Base-by-base conservation (phyloP, 805 yeast genomes). In the Saccharomycopsis fermentans region DNA sequence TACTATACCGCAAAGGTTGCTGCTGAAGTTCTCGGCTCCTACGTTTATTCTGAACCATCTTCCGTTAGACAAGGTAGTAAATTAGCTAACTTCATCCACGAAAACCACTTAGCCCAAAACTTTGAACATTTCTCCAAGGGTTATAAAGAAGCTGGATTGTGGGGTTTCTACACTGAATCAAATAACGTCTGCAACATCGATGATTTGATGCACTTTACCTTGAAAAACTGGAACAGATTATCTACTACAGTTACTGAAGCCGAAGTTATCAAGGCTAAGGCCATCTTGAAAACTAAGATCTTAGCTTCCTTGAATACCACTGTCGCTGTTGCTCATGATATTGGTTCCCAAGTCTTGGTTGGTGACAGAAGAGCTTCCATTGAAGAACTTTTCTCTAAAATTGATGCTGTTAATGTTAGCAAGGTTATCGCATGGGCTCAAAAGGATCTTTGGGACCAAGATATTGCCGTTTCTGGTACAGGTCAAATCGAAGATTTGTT, bases 141-240 rank as follows among this genome's bases (percentile, higher is more conserved):
- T 53, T 86, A 82, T 79, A 79, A 86, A 64, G 89, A 86, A 73
- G 76, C 86, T 59, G 94, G 94, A 70, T 79, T 87, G 71, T 87
- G 91, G 89, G 96, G 96, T 70, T 83, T 84, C 76, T 76, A 80
- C 71, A 77, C 88, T 62, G 82, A 80, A 69, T 78, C 84, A 64
- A 74, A 84, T 60, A 81, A 85, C 73, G 70, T 84, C 64, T 71
- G 64, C 47, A 74, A 75, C 66, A 74, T 87, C 65, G 95, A 87
- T 73, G 96, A 87, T 70, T 79, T 86, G 64, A 78, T 83, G 63
- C 96, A 87, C 74, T 87, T 87, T 76, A 78, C 89, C 60, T 77
- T 87, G 74, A 87, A 86, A 74, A 87, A 87, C 78, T 87, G 95
- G 94, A 87, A 86, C 80, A 83, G 94, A 79, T 79, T 86, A 72